Evolutionary conservation across 371 early-diverging fungal species (phyloP).

Genomic region (Mucor piriformis): DNA sequence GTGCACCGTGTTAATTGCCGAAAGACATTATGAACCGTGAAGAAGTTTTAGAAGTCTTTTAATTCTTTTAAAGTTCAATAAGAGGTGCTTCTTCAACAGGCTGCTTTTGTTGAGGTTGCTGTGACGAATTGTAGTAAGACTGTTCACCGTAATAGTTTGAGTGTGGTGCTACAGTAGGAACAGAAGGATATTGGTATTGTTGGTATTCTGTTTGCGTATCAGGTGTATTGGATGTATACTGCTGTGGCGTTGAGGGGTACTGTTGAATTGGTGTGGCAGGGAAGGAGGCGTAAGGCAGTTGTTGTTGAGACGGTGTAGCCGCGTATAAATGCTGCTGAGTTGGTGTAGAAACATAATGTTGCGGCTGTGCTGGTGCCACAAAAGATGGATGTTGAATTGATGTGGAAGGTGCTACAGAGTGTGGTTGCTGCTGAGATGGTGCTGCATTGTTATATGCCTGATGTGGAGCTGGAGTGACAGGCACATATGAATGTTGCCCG

Average conservation of each 20-base stretch:
- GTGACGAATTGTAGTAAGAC: background rate
- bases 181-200: background rate
- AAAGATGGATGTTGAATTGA: background rate
- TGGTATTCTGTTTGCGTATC: background rate
- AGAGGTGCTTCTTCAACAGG: slow-evolving; percentile 54
- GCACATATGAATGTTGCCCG: background rate
- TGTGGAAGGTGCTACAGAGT: slow-evolving; percentile 10
- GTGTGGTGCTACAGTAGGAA: background rate
- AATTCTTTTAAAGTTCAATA: slow-evolving; percentile 50
- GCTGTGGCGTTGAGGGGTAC: too few species aligned
- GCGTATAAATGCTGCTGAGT: background rate
- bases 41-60: background rate
- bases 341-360: too few species aligned
- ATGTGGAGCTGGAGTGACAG: slow-evolving; percentile 1
- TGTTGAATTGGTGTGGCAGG: background rate
- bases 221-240: background rate
- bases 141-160: background rate
- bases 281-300: background rate
- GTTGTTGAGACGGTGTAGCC: background rate
- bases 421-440: background rate
- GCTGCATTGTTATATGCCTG: background rate
- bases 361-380: background rate
- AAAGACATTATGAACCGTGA: too few species aligned
- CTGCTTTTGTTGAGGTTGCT: slow-evolving; percentile 12
- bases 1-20: too few species aligned